A percentile compares a stretch with the other conserved stretches of the same genome.
phyloP scores from a whole-genome alignment of 2,329 filamentous ascomycete species.

The Rachicladosporium sp. region DNA sequence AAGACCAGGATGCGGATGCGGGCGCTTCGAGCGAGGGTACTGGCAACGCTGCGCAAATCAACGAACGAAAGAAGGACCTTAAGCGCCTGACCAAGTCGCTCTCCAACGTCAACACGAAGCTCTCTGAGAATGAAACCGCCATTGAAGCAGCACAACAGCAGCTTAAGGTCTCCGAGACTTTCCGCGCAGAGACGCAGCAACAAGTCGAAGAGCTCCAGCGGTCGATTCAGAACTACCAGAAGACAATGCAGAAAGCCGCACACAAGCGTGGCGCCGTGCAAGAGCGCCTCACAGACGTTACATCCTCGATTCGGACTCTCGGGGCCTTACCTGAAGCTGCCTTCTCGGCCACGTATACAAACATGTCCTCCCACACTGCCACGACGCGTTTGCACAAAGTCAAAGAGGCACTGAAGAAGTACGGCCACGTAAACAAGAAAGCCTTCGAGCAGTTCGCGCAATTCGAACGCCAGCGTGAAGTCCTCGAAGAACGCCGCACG shows the following conservation, averaged over 20 bases:
- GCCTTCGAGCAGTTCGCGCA: slow-evolving; percentile 98
- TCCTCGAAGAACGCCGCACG: slow-evolving; percentile 67
- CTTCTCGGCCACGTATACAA: slow-evolving; percentile 71
- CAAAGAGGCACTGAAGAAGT: slow-evolving; percentile 88
- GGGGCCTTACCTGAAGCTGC: slow-evolving; percentile 90
- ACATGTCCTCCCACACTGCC: slow-evolving; percentile 58
- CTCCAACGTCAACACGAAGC: slow-evolving; percentile 53
- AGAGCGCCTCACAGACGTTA: slow-evolving; percentile 65
- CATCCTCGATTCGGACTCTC: slow-evolving; percentile 80
- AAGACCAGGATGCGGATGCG: slow-evolving; percentile 60
- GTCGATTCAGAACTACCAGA: slow-evolving; percentile 74
- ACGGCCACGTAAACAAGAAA: slow-evolving; percentile 98
- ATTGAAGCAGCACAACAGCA: slow-evolving; percentile 49
- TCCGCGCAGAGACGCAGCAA: slow-evolving; percentile 51
- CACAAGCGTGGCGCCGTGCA: slow-evolving; percentile 73
- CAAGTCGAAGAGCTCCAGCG: slow-evolving; percentile 63
- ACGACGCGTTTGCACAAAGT: slow-evolving; percentile 71
- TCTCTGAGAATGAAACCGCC: slow-evolving; percentile 61
- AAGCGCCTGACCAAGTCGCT: slow-evolving; percentile 61
- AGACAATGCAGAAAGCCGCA: slow-evolving; percentile 81
- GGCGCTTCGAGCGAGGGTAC: slow-evolving; percentile 32
- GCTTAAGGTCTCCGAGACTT: slow-evolving; percentile 47
- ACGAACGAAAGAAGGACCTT: slow-evolving; percentile 69
- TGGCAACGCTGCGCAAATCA: slow-evolving; percentile 48
- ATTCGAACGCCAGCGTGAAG: slow-evolving; percentile 85